Evolutionary conservation across 106 monocot species (phyloP).

Genomic region (Acorus gramineus): DNA sequence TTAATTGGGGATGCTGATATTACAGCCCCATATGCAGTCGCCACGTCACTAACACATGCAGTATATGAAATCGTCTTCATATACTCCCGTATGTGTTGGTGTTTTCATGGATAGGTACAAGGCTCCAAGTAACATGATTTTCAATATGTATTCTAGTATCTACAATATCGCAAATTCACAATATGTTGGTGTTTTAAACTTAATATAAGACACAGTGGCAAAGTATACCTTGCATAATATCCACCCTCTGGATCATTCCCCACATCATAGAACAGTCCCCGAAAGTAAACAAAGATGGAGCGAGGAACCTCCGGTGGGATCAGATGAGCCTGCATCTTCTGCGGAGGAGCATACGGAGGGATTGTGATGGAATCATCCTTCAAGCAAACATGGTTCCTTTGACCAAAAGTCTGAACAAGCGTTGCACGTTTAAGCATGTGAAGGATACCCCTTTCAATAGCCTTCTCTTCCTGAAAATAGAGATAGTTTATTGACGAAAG

Average conservation of each 20-base stretch:
- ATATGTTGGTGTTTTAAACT: too few species aligned
- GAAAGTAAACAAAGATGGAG: conserved; percentile 62
- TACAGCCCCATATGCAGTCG: too few species aligned
- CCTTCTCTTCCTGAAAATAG: conserved; percentile 41
- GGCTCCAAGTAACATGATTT: too few species aligned
- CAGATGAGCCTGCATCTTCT: conserved; percentile 63
- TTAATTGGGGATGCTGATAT: too few species aligned
- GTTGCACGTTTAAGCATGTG: conserved; percentile 47
- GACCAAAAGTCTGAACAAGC: conserved; percentile 58
- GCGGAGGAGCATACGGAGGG: conserved; percentile 66
- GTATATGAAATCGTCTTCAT: too few species aligned
- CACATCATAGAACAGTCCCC: conserved; percentile 54
- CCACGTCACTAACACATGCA: too few species aligned
- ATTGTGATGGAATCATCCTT: conserved; percentile 63
- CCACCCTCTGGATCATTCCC: conserved; percentile 66
- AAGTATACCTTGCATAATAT: conserved; percentile 57
- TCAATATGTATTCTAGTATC: too few species aligned
- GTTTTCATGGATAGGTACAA: too few species aligned
- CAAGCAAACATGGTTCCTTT: conserved; percentile 56
- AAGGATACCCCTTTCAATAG: conserved; percentile 52
- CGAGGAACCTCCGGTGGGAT: conserved; percentile 54
- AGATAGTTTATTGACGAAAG: background rate
- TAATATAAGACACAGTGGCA: background rate
- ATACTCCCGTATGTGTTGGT: too few species aligned
- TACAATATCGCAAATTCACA: too few species aligned